These are phyloP conservation scores for Trichoderma sp. DNA, from an alignment of 2,329 filamentous ascomycete species.

Conservation along the genomic window DNA sequence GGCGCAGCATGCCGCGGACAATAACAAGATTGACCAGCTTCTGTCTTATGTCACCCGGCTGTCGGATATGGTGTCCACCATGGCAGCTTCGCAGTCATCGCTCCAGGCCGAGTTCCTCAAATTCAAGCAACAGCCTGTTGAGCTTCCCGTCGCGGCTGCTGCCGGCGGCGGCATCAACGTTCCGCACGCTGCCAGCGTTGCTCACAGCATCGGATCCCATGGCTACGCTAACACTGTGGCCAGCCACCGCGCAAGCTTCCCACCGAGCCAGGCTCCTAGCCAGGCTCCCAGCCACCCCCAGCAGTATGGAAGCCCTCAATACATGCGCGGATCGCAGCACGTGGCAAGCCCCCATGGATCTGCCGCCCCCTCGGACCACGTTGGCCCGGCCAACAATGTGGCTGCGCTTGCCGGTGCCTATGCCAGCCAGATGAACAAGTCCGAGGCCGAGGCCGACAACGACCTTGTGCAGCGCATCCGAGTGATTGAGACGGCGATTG, in stretches of 20 bases:
- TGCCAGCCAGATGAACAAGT: slow-evolving; percentile 40
- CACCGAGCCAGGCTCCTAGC: slow-evolving; percentile 38
- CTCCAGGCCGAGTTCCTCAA: slow-evolving; percentile 67
- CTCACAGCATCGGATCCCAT: slow-evolving; percentile 33
- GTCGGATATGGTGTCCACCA: slow-evolving; percentile 67
- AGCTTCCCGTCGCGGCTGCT: slow-evolving; percentile 41
- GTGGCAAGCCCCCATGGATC: slow-evolving; percentile 39
- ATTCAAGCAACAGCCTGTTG: slow-evolving; percentile 53
- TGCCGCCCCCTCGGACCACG: slow-evolving; percentile 38
- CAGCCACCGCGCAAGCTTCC: slow-evolving; percentile 40
- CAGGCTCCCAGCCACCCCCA: slow-evolving; percentile 34
- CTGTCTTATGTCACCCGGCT: slow-evolving; percentile 66
- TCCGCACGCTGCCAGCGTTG: slow-evolving; percentile 30
- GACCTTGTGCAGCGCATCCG: slow-evolving; percentile 60
- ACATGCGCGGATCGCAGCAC: slow-evolving; percentile 39
- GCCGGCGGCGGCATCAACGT: slow-evolving; percentile 28
- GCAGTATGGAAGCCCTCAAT: slow-evolving; percentile 42
- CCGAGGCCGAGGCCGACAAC: slow-evolving; percentile 42
- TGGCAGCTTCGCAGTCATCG: slow-evolving; percentile 68
- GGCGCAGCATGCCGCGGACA: slow-evolving; percentile 53
- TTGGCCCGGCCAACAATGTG: slow-evolving; percentile 37
- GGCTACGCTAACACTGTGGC: slow-evolving; percentile 34
- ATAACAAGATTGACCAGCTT: slow-evolving; percentile 72
- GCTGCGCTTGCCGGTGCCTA: slow-evolving; percentile 41
- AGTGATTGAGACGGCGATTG: slow-evolving; percentile 63